Evolutionary conservation across 2,329 filamentous ascomycete genomes (phyloP), one percentile per base, ranked within the genome.

Genomic region (Fusarium sacchari): DNA sequence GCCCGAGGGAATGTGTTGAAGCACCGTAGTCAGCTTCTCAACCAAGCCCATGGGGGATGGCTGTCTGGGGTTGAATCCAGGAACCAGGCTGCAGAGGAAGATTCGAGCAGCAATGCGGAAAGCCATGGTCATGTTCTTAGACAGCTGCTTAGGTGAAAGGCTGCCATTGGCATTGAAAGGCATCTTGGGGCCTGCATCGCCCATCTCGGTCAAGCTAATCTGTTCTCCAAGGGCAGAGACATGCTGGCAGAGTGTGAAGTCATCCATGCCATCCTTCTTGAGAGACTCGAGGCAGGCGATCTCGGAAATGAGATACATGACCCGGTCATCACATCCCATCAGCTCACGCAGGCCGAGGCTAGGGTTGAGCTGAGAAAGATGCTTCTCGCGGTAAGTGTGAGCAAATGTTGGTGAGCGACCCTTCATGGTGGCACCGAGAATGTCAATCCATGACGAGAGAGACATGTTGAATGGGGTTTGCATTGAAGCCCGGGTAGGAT

Each of bases 221-320:
- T 97, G 94, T 79, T 93, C 89, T 50, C 94, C 96, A 12, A 98
- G 90, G n/a, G 93, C 91, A 71, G 93, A 91, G 43, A 98, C 94
- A 82, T 98, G 96, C 68, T 93, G 90, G 88, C 95, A 98, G 49
- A 98, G 90, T 57, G 91, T 90, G 73, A 96, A 91, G 79, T 96
- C 92, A 76, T 97, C 93, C 85, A 96, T 94, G 76, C 93, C 93
- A 68, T 93, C 90, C 43, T 87, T 85, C 86, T 96, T 97, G 73
- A 98, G 89, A 7, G 94, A 93, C 82, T 98, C 96, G 60, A 99
- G 90, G 83, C 96, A 98, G 61, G 96, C 94, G 78, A 98, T 97
- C 84, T 99, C 96, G 5, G 95, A 97, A 81, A 99, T 97, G 78
- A 98, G 88, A 82, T 97, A 98, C 95, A 99, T 98, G 83, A 98